Conservation (phyloP, 768 basidiomycete genomes). For the Kwoniella newhampshirensis region DNA sequence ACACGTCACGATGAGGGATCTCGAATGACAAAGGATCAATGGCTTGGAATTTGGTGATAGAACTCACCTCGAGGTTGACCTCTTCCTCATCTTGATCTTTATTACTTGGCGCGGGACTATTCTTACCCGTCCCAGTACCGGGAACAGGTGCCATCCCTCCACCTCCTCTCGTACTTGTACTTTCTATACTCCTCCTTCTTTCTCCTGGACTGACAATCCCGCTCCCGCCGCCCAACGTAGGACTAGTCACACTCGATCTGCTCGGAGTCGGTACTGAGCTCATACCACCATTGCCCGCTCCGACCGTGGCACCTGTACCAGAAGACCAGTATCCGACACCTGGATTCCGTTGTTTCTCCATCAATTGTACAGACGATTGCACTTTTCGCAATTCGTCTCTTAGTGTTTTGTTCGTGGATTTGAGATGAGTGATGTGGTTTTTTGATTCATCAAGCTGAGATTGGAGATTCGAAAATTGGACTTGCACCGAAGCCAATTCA, state of each 20-base stretch:
- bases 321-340: slow-evolving; percentile 85
- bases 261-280: neutral
- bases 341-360: slow-evolving; percentile 87
- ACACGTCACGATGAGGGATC: too few species aligned
- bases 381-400: slow-evolving; percentile 94
- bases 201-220: too few species aligned
- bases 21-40: too few species aligned
- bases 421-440: slow-evolving; percentile 67
- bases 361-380: slow-evolving; percentile 82
- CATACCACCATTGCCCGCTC: neutral
- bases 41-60: too few species aligned
- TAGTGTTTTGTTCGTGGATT: slow-evolving; percentile 78
- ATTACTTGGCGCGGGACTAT: neutral
- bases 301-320: neutral
- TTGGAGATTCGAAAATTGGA: slow-evolving; percentile 58
- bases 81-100: slow-evolving; percentile 71
- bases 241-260: slow-evolving; percentile 20
- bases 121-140: slow-evolving; percentile 3
- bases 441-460: slow-evolving; percentile 72
- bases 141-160: neutral
- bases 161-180: slow-evolving; percentile 6
- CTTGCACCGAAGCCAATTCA: slow-evolving; percentile 32
- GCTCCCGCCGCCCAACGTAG: slow-evolving; percentile 13
- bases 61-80: slow-evolving; percentile 72
- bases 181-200: slow-evolving; percentile 27